phyloP scores from a whole-genome alignment of 257 asterid species.

The Solanum tacnaense region DNA sequence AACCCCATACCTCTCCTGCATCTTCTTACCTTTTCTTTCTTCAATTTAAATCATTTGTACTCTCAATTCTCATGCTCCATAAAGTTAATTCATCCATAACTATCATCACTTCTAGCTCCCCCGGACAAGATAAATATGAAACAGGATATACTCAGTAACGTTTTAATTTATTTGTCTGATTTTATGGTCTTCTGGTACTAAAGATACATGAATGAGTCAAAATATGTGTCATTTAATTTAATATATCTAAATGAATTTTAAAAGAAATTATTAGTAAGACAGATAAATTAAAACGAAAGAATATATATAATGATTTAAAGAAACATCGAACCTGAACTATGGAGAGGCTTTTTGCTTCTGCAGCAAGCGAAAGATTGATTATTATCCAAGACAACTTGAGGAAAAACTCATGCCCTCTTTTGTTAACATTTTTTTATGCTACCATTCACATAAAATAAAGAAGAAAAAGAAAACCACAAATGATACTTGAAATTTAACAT shows the following conservation, averaged over 20 bases:
- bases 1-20: background rate
- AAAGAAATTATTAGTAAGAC: background rate
- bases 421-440: background rate
- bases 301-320: background rate
- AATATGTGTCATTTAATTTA: background rate
- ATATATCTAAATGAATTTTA: background rate
- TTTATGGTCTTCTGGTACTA: background rate
- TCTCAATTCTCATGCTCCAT: background rate
- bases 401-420: background rate
- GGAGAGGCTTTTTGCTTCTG: slow-evolving; percentile 1
- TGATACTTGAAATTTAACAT: slow-evolving; percentile 24
- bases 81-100: background rate
- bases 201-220: too few species aligned
- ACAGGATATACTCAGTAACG: background rate
- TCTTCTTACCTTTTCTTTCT: background rate
- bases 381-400: background rate
- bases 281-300: too few species aligned
- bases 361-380: slow-evolving; percentile 16
- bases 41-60: background rate
- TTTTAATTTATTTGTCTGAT: too few species aligned
- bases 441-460: background rate
- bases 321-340: background rate
- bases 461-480: slow-evolving; percentile 9
- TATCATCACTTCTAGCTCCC: background rate
- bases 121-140: background rate